phyloP scores from a whole-genome alignment of 306 rosid genomes.

The Glycyrrhiza uralensis region DNA sequence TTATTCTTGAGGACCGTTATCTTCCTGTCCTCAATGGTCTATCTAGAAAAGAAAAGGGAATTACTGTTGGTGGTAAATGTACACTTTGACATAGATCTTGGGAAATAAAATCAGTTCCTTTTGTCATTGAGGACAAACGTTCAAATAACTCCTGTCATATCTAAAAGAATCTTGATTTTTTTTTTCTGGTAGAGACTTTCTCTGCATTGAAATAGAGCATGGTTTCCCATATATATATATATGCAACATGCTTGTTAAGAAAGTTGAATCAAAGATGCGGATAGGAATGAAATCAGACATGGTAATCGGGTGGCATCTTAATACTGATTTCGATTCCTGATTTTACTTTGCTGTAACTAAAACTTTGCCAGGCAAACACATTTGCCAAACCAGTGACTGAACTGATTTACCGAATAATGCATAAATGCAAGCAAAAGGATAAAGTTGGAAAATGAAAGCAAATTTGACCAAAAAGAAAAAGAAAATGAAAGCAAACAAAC shows the following conservation, averaged over 20 bases:
- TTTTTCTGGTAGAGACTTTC: background rate
- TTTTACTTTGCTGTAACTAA: background rate
- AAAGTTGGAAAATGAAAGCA: no score
- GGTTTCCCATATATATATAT: background rate
- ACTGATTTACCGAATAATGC: no score
- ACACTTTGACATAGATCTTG: background rate
- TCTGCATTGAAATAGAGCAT: background rate
- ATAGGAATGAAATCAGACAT: background rate
- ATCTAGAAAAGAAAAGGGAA: constrained; percentile 30
- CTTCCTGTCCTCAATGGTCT: constrained; percentile 22
- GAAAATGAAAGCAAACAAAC: no score
- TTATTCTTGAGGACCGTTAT: constrained; percentile 32
- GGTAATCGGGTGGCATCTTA: background rate
- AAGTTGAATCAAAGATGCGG: background rate
- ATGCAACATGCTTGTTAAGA: background rate
- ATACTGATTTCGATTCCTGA: background rate
- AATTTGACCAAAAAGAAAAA: no score
- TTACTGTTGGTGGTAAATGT: background rate
- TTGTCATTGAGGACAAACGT: background rate
- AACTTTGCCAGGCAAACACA: background rate
- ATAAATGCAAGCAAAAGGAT: no score
- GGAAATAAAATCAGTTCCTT: background rate
- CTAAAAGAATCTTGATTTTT: background rate
- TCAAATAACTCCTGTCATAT: background rate
- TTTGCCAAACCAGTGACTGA: background rate